phyloP scores from a whole-genome alignment of 495 filamentous ascomycete genomes.

The Penicillium cataractarum region DNA sequence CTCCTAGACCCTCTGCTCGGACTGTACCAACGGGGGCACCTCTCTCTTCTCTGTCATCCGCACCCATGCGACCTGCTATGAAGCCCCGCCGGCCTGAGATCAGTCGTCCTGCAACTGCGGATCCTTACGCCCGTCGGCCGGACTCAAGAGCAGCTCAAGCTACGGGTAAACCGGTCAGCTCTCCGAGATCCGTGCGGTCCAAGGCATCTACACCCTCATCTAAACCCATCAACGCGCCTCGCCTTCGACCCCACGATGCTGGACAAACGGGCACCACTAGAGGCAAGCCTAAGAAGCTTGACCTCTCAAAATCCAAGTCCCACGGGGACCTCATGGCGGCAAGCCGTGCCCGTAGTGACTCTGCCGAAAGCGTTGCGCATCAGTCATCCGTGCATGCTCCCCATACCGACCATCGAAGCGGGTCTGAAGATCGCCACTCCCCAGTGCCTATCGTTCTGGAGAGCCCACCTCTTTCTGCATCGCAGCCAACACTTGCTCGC shows the following conservation, averaged over 20 bases:
- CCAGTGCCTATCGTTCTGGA: conserved; percentile 30
- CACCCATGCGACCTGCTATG: conserved; percentile 59
- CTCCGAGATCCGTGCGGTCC: conserved; percentile 41
- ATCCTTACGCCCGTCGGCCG: conserved; percentile 54
- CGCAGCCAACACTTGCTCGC: conserved; percentile 19
- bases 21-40: conserved; percentile 39
- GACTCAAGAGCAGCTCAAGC: conserved; percentile 36
- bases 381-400: conserved; percentile 27
- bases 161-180: conserved; percentile 44
- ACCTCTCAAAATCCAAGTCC: conserved; percentile 40
- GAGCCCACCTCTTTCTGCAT: conserved; percentile 29
- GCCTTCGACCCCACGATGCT: conserved; percentile 37
- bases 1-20: conserved; percentile 35
- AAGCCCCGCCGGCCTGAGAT: conserved; percentile 52
- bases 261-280: conserved; percentile 32
- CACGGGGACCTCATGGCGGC: conserved; percentile 29
- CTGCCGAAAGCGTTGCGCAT: conserved; percentile 31
- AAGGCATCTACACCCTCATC: conserved; percentile 37
- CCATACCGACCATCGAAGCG: conserved; percentile 48
- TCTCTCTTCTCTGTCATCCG: conserved; percentile 57
- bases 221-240: conserved; percentile 31
- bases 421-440: conserved; percentile 64
- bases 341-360: conserved; percentile 31
- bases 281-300: conserved; percentile 43
- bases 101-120: conserved; percentile 59